Evolutionary conservation across 176 grass and related monocot genomes (phyloP).

Genomic region (Tillandsia leiboldiana): DNA sequence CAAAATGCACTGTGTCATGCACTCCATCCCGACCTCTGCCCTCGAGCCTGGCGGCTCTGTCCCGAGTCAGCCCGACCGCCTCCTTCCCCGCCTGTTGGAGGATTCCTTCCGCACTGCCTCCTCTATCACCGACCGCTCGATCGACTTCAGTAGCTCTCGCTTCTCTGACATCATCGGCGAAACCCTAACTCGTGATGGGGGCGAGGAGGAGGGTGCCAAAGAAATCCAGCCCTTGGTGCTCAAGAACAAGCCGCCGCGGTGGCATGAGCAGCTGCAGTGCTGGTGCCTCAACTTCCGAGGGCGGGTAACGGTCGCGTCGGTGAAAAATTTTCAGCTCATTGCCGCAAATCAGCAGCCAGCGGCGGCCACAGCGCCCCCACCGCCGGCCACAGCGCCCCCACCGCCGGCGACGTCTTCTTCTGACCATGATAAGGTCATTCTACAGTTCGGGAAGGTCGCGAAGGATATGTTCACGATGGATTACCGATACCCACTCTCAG

Average conservation of each 20-base stretch:
- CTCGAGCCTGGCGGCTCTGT: conserved; percentile 46
- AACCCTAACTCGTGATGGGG: neutral
- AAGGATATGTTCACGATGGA: conserved; percentile 86
- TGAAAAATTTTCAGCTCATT: conserved; percentile 85
- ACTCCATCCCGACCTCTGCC: conserved; percentile 57
- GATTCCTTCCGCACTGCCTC: conserved; percentile 64
- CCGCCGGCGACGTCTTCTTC: conserved; percentile 13
- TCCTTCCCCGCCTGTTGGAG: conserved; percentile 34
- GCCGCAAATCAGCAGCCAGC: conserved; percentile 17
- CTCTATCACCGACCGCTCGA: conserved; percentile 29
- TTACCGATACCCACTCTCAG: conserved; percentile 69
- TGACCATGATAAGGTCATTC: conserved; percentile 47
- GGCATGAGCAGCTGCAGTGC: conserved; percentile 86
- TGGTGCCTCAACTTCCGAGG: conserved; percentile 92
- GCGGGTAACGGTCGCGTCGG: conserved; percentile 66
- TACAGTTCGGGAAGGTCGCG: conserved; percentile 78
- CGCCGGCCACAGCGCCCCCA: conserved; percentile 12
- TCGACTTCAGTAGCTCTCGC: conserved; percentile 43
- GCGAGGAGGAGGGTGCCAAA: conserved; percentile 13
- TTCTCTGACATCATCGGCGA: conserved; percentile 49
- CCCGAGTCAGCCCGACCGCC: conserved; percentile 47
- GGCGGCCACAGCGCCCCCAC: conserved; percentile 12
- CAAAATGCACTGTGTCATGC: conserved; percentile 73
- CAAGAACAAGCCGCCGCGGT: conserved; percentile 60
- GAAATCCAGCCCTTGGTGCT: conserved; percentile 45